Conservation (phyloP, 2,329 filamentous ascomycete genomes). For the Calonectria montana region DNA sequence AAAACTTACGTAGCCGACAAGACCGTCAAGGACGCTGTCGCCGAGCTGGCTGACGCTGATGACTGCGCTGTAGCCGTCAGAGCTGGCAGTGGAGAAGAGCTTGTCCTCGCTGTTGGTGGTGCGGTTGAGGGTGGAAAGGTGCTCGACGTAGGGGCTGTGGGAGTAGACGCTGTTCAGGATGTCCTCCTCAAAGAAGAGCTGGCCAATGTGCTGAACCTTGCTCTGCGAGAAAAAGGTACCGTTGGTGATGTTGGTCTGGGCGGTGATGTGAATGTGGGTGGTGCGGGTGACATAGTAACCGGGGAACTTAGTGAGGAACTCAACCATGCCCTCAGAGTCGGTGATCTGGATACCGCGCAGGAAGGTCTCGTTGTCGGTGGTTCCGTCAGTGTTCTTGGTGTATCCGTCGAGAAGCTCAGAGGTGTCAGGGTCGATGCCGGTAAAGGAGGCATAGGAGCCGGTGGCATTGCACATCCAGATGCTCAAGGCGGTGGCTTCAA, state of each 20-base stretch:
- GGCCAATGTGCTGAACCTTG: constrained; percentile 17
- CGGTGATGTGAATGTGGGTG: constrained; percentile 23
- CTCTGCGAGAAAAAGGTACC: constrained; percentile 21
- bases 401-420: constrained; percentile 10
- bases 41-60: constrained; percentile 20
- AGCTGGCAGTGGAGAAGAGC: constrained; percentile 8
- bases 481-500: constrained; percentile 12
- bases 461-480: constrained; percentile 26
- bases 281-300: constrained; percentile 26
- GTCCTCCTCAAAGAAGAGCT: constrained; percentile 22
- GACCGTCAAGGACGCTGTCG: constrained; percentile 12
- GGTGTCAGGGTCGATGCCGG: constrained; percentile 20
- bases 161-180: constrained; percentile 13
- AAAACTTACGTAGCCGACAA: constrained; percentile 17
- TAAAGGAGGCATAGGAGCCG: constrained; percentile 22
- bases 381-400: constrained; percentile 12
- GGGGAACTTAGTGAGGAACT: constrained; percentile 24
- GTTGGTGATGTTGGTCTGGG: constrained; percentile 23
- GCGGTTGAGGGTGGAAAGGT: constrained; percentile 12
- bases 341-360: constrained; percentile 23
- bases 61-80: constrained; percentile 14
- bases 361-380: constrained; percentile 18
- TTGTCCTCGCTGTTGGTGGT: constrained; percentile 18
- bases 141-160: constrained; percentile 7
- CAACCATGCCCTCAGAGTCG: constrained; percentile 20